A percentile compares a stretch with the other conserved stretches of the same genome.
phyloP scores from a whole-genome alignment of 495 filamentous ascomycete species.

The Niebla homalea region DNA sequence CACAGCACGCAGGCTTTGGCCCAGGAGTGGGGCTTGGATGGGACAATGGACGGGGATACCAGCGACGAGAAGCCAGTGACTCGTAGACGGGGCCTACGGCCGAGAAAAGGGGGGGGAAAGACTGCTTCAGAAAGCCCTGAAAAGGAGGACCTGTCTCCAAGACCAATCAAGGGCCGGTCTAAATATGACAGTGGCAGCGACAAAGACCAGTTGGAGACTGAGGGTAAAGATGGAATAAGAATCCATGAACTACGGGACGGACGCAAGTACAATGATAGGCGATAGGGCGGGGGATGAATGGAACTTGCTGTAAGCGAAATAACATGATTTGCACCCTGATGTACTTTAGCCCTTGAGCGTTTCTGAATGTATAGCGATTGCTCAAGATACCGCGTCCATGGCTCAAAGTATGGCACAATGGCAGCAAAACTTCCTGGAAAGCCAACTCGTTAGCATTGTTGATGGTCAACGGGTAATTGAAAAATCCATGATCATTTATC shows the following conservation, averaged over 20 bases:
- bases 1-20: constrained; percentile 18
- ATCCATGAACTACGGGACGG: not conserved
- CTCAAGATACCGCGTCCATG: too few relatives aligned
- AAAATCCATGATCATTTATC: not conserved
- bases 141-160: not conserved
- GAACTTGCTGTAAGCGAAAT: too few relatives aligned
- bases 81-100: not conserved
- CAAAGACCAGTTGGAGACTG: not conserved
- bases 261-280: not conserved
- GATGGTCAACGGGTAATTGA: too few relatives aligned
- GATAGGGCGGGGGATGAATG: too few relatives aligned
- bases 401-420: too few relatives aligned
- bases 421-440: too few relatives aligned
- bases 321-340: too few relatives aligned
- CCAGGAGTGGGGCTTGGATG: constrained; percentile 2
- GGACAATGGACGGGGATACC: constrained; percentile 22
- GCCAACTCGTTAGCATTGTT: too few relatives aligned
- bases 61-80: constrained; percentile 1
- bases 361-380: too few relatives aligned
- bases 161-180: not conserved
- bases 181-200: not conserved
- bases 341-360: too few relatives aligned
- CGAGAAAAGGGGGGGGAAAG: not conserved
- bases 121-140: not conserved
- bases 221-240: not conserved